Conservation (phyloP, 352 stramenopile species). For the Pythium rhizo-oryzae region DNA sequence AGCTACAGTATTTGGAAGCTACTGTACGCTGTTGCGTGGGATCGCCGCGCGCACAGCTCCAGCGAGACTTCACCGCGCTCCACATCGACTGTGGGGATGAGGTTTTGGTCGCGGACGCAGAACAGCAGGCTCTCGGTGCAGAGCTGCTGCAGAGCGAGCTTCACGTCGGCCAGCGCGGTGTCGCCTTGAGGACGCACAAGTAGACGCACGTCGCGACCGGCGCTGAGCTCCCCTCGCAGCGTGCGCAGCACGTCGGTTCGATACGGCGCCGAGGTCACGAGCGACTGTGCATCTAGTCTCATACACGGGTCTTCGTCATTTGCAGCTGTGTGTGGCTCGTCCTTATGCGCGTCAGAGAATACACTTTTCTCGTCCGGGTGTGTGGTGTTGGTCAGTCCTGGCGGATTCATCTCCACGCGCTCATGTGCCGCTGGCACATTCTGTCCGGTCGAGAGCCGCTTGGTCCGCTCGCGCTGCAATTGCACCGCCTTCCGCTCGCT, state of each 20-base stretch:
- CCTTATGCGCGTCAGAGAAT: slow-evolving; percentile 3
- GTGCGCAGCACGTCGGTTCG: slow-evolving; percentile 36
- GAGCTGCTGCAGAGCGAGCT: slow-evolving; percentile 54
- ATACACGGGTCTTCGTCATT: background rate
- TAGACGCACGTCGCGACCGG: slow-evolving; percentile 31
- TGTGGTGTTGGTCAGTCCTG: too few species aligned
- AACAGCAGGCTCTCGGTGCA: slow-evolving; percentile 53
- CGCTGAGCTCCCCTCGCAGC: slow-evolving; percentile 42
- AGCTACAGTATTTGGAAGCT: too few species aligned
- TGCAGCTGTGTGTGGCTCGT: background rate
- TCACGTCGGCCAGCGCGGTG: slow-evolving; percentile 13
- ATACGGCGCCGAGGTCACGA: slow-evolving; percentile 22
- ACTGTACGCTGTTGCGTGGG: too few species aligned
- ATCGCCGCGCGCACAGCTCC: slow-evolving; percentile 16
- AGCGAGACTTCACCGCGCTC: slow-evolving; percentile 1
- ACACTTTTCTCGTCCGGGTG: background rate
- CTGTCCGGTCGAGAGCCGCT: slow-evolving; percentile 5
- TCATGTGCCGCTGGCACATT: too few species aligned
- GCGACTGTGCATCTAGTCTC: slow-evolving; percentile 3
- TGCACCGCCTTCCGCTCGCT: slow-evolving; percentile 23
- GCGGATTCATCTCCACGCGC: background rate
- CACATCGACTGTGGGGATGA: slow-evolving; percentile 34
- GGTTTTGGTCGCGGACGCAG: slow-evolving; percentile 45
- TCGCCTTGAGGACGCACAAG: slow-evolving; percentile 20
- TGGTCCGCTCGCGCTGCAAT: slow-evolving; percentile 12